phyloP scores from a whole-genome alignment of 495 filamentous ascomycete species.

The Lasiosphaeriaceae sp. region DNA sequence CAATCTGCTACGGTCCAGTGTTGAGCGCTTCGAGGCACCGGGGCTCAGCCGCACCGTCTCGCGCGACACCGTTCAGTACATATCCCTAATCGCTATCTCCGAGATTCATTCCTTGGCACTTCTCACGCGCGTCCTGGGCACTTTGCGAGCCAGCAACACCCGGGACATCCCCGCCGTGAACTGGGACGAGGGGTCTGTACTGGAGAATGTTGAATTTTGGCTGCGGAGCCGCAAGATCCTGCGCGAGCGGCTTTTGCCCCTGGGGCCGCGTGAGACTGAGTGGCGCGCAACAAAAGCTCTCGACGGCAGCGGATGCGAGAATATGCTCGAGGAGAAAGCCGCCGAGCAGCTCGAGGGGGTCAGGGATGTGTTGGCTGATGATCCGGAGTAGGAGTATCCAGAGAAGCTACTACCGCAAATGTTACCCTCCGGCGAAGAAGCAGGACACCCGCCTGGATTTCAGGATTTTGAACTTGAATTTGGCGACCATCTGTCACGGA shows the following conservation, averaged over 20 bases:
- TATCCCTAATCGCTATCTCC: conserved; percentile 65
- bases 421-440: too few species aligned
- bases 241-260: conserved; percentile 65
- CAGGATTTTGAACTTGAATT: too few species aligned
- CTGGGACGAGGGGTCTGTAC: conserved; percentile 65
- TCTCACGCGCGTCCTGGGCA: conserved; percentile 61
- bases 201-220: conserved; percentile 77
- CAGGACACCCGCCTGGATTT: too few species aligned
- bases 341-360: conserved; percentile 58
- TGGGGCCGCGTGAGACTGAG: conserved; percentile 64
- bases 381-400: conserved; percentile 24
- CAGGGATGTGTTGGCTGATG: conserved; percentile 43
- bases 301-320: conserved; percentile 43
- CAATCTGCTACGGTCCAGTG: conserved; percentile 60
- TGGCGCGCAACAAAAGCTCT: conserved; percentile 46
- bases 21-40: conserved; percentile 56
- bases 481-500: too few species aligned
- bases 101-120: conserved; percentile 77
- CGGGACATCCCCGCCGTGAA: conserved; percentile 61
- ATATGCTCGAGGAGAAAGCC: conserved; percentile 67
- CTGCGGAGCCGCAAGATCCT: conserved; percentile 58
- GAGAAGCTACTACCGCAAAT: too few species aligned
- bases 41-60: conserved; percentile 42
- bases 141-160: conserved; percentile 55
- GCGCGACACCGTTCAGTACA: conserved; percentile 39